These are phyloP conservation scores for Carpinus fangiana DNA, from an alignment of 306 rosid genomes.

Conservation along the genomic window DNA sequence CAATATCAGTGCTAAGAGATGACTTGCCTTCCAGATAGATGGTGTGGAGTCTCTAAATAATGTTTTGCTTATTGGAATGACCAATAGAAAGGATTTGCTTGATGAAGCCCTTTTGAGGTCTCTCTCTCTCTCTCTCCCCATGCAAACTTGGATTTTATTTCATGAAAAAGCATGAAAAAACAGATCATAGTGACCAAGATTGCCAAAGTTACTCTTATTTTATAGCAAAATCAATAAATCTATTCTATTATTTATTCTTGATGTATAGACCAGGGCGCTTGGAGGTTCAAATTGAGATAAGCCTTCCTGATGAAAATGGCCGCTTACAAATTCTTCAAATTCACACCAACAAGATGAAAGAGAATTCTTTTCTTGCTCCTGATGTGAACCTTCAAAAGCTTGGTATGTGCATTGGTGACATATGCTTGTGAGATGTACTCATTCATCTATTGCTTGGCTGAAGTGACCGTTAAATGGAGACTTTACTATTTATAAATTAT, in stretches of 20 bases:
- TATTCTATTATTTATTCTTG: constrained; percentile 20
- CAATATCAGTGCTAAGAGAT: constrained; percentile 23
- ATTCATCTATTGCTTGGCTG: constrained; percentile 11
- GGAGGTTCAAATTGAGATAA: constrained; percentile 98
- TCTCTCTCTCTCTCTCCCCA: constrained; percentile 17
- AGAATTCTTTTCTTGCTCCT: constrained; percentile 91
- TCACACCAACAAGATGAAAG: constrained; percentile 98
- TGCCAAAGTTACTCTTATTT: too few relatives aligned
- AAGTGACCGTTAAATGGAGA: constrained; percentile 18
- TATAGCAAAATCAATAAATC: background rate
- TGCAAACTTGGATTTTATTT: too few relatives aligned
- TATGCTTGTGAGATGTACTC: constrained; percentile 23
- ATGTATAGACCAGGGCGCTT: constrained; percentile 87
- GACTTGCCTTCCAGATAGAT: constrained; percentile 76
- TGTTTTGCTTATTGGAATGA: constrained; percentile 99
- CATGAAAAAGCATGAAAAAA: background rate
- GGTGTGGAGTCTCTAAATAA: constrained; percentile 96
- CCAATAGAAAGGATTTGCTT: constrained; percentile 97
- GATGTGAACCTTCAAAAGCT: constrained; percentile 90
- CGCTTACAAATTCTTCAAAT: constrained; percentile 95
- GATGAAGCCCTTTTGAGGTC: constrained; percentile 98
- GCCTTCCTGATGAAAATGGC: constrained; percentile 99
- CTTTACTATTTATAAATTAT: too few relatives aligned
- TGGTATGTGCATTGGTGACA: constrained; percentile 56
- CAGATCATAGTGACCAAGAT: constrained; percentile 4